phyloP scores from a whole-genome alignment of 768 basidiomycete species.

The Rhodotorula taiwanensis region DNA sequence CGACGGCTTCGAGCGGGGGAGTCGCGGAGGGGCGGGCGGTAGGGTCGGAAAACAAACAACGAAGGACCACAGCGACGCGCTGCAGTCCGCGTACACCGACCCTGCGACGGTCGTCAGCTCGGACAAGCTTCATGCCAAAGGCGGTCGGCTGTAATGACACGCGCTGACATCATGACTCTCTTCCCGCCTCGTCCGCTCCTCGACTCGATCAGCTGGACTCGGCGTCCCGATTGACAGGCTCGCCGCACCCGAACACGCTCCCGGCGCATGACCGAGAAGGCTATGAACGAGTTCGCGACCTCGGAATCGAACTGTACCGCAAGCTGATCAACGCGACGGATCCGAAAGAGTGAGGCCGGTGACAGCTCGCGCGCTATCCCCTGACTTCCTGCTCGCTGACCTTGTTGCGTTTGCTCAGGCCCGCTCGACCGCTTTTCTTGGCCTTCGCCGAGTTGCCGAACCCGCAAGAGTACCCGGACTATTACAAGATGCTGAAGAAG shows the following conservation, averaged over 20 bases:
- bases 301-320: slow-evolving; percentile 13
- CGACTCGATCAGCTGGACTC: background rate
- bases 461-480: slow-evolving; percentile 27
- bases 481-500: slow-evolving; percentile 39
- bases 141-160: too few relatives aligned
- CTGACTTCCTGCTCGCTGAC: background rate
- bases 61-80: too few relatives aligned
- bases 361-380: background rate
- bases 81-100: too few relatives aligned
- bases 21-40: too few relatives aligned
- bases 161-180: too few relatives aligned
- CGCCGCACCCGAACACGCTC: slow-evolving; percentile 1
- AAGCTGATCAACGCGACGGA: slow-evolving; percentile 6
- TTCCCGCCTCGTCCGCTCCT: background rate
- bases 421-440: slow-evolving; percentile 3
- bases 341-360: slow-evolving; percentile 2
- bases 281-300: slow-evolving; percentile 13
- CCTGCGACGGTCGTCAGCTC: too few relatives aligned
- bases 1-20: too few relatives aligned
- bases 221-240: background rate
- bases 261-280: slow-evolving; percentile 7
- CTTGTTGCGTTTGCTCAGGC: background rate
- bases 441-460: slow-evolving; percentile 34
- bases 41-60: too few relatives aligned
- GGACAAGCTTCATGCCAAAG: too few relatives aligned